Evolutionary conservation across 1,139 yeast genomes (phyloP).

Genomic region (Candida sp.): DNA sequence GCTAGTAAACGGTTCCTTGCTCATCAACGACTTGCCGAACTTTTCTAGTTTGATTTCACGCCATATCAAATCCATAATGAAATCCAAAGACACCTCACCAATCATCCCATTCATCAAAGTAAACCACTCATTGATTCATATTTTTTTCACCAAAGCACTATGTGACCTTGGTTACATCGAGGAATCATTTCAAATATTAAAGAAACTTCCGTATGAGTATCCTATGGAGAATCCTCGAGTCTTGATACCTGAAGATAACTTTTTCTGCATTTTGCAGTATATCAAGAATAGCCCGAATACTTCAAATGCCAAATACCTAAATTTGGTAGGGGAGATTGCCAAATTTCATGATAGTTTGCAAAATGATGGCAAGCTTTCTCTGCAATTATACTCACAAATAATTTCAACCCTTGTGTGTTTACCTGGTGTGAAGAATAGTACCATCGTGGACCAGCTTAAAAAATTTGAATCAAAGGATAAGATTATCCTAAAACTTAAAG

Average conservation of each 20-base stretch:
- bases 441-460: not conserved
- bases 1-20: slow-evolving; percentile 23
- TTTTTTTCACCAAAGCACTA: slow-evolving; percentile 24
- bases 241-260: slow-evolving; percentile 17
- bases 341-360: slow-evolving; percentile 8
- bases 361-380: slow-evolving; percentile 1
- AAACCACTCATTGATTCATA: slow-evolving; percentile 22
- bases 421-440: not conserved
- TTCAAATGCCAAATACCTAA: not conserved
- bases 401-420: not conserved
- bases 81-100: not conserved
- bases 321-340: slow-evolving; percentile 7
- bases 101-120: slow-evolving; percentile 12
- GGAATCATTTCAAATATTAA: slow-evolving; percentile 25
- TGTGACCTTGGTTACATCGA: slow-evolving; percentile 20
- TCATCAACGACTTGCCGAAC: slow-evolving; percentile 27
- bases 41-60: slow-evolving; percentile 19
- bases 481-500: not conserved
- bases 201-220: slow-evolving; percentile 14
- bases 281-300: not conserved
- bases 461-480: not conserved
- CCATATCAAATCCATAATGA: slow-evolving; percentile 13
- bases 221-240: slow-evolving; percentile 8
- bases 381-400: slow-evolving; percentile 7
- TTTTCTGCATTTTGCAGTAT: slow-evolving; percentile 5